A percentile compares a stretch with the other conserved stretches of the same genome.
Evolutionary conservation across 805 yeast species (phyloP).

Genomic region (Yarrowia sp.): DNA sequence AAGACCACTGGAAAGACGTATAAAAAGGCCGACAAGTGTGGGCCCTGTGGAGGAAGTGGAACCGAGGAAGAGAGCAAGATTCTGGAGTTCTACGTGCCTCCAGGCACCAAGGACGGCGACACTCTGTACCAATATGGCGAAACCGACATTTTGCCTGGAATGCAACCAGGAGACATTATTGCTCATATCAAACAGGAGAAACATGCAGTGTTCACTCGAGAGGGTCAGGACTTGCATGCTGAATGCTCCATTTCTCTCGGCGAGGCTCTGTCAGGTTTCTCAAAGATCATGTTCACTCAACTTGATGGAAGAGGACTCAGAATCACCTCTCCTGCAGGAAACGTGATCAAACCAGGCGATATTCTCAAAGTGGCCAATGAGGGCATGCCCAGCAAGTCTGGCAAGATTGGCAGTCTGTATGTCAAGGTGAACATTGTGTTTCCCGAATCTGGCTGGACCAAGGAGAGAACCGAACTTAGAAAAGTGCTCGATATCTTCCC

Average conservation of each 20-base stretch:
- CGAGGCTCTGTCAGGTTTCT: conserved; percentile 87
- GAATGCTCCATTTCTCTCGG: conserved; percentile 66
- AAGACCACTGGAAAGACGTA: conserved; percentile 69
- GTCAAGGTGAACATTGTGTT: conserved; percentile 75
- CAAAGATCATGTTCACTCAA: conserved; percentile 67
- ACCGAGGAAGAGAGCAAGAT: conserved; percentile 69
- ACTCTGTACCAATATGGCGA: conserved; percentile 66
- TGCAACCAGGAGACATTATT: conserved; percentile 77
- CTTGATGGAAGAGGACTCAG: conserved; percentile 79
- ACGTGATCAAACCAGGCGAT: conserved; percentile 81
- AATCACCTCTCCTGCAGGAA: conserved; percentile 73
- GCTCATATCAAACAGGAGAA: conserved; percentile 62
- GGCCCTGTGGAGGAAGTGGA: conserved; percentile 72
- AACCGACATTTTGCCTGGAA: conserved; percentile 79
- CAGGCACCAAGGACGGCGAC: conserved; percentile 73
- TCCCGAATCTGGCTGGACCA: conserved; percentile 85
- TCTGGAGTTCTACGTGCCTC: conserved; percentile 75
- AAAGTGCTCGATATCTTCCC: conserved; percentile 46
- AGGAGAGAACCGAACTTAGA: conserved; percentile 67
- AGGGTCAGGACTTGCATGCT: conserved; percentile 69
- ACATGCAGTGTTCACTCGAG: conserved; percentile 60
- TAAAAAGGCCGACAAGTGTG: conserved; percentile 75
- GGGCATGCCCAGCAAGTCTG: conserved; percentile 77
- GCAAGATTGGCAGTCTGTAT: conserved; percentile 68
- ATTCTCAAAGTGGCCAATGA: conserved; percentile 67